Evolutionary conservation across 352 stramenopile genomes (phyloP).

Genomic region (Phytophthora ramorum): DNA sequence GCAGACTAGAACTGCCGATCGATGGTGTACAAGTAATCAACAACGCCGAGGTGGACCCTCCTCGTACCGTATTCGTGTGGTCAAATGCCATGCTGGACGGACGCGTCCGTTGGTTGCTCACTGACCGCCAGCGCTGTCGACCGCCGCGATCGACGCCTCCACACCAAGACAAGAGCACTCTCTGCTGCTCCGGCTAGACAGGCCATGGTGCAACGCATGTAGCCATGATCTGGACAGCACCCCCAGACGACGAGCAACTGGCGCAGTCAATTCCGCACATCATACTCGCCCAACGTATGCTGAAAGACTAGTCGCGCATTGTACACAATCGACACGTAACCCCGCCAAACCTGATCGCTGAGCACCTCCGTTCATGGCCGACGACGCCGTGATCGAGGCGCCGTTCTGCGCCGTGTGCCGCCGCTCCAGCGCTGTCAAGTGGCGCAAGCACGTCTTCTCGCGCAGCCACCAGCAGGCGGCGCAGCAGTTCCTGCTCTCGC

Average conservation of each 20-base stretch:
- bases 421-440: conserved; percentile 68
- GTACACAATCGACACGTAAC: conserved; percentile 18
- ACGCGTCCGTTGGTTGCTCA: conserved; percentile 1
- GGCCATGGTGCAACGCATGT: conserved; percentile 12
- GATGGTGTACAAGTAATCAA: too few species aligned
- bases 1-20: background rate
- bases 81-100: background rate
- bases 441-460: conserved; percentile 75
- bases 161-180: conserved; percentile 25
- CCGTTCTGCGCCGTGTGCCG: conserved; percentile 67
- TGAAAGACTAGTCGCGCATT: conserved; percentile 16
- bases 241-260: conserved; percentile 17
- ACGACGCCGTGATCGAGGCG: conserved; percentile 40
- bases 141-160: conserved; percentile 10
- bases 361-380: background rate
- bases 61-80: background rate
- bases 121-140: conserved; percentile 1
- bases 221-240: conserved; percentile 12
- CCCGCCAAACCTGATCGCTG: conserved; percentile 11
- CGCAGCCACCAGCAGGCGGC: conserved; percentile 58
- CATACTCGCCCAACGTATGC: conserved; percentile 14
- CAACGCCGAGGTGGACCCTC: too few species aligned
- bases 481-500: conserved; percentile 45
- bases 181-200: conserved; percentile 22
- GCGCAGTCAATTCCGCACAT: conserved; percentile 15